Base-by-base conservation (phyloP, 164 flowering plant genomes). In the Nymphaea thermarum region DNA sequence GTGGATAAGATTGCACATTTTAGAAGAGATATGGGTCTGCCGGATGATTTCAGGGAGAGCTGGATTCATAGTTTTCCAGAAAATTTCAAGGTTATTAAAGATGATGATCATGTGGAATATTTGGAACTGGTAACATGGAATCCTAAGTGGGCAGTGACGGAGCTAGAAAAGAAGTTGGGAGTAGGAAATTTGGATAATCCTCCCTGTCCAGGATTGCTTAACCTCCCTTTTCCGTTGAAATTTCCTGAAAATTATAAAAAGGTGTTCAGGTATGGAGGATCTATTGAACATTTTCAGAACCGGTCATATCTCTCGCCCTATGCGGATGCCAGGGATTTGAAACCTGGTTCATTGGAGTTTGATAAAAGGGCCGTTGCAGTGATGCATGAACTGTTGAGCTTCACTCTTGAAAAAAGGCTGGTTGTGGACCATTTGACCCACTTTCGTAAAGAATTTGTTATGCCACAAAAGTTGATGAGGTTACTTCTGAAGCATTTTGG, bases 401-500 rank as follows among this genome's bases (percentile, higher is more conserved):
- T 93, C 74, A 91, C 90, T 5, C 67, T 84, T 63, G 94, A 91
- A 79, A 93, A 89, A 80, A 80, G 90, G 76, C 74, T 93, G 70
- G 90, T 88, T 4, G 89, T 94, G 45, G 98, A 93, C 76, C 87
- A 86, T 66, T 85, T 93, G 15, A 89, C 97, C 0, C 98, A 93
- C 69, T 91, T 86, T 68, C 76, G 97, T 15, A 68, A 77, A 41
- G 98, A 93, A 70, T 77, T 91, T 62, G 83, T 83, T 36, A 87
- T 93, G 93, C 96, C 97, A 18, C 97, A 91, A 71, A 91, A 88
- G 80, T 74, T 93, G 71, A 91, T 93, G 96, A 85, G 96, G 75
- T 78, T 93, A 68, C 77, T 93, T 65, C 62, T 93, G 73, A 93
- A 91, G 83, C 97, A 91, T 79, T 82, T 82, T 74, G 96, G 97